phyloP scores from a whole-genome alignment of 495 filamentous ascomycete genomes.

The Penicillium steckii region DNA sequence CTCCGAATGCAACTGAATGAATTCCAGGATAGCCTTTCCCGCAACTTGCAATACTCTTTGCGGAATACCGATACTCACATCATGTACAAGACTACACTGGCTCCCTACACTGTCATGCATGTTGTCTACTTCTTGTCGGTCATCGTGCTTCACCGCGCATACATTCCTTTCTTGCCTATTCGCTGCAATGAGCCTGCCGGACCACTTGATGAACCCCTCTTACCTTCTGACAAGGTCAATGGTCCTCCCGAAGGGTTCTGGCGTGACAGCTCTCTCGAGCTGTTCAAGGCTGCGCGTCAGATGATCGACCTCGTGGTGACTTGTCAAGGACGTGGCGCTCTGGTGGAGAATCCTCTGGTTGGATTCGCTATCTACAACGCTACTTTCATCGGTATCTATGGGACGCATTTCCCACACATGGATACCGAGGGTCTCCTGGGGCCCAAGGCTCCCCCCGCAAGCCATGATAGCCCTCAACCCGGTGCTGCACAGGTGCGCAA shows the following conservation, averaged over 20 bases:
- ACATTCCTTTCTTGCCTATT: conserved; percentile 78
- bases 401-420: conserved; percentile 74
- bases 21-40: conserved; percentile 67
- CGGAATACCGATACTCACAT: conserved; percentile 81
- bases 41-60: conserved; percentile 66
- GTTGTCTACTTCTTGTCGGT: conserved; percentile 72
- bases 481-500: conserved; percentile 45
- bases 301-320: conserved; percentile 75
- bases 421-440: conserved; percentile 63
- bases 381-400: conserved; percentile 70
- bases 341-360: conserved; percentile 78
- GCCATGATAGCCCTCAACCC: conserved; percentile 29
- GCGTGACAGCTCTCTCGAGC: conserved; percentile 69
- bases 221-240: conserved; percentile 51
- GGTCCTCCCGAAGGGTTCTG: conserved; percentile 61
- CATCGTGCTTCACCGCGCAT: conserved; percentile 79
- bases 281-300: conserved; percentile 70
- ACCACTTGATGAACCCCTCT: conserved; percentile 69
- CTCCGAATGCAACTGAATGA: conserved; percentile 59
- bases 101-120: conserved; percentile 75
- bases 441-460: conserved; percentile 19
- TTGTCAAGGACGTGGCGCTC: conserved; percentile 65
- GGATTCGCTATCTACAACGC: conserved; percentile 81
- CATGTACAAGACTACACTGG: conserved; percentile 66
- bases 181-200: conserved; percentile 66